Percentiles rank a stretch among this genome's conserved stretches.
Evolutionary conservation across 306 rosid species (phyloP).

Genomic region (Acacia crassicarpa): DNA sequence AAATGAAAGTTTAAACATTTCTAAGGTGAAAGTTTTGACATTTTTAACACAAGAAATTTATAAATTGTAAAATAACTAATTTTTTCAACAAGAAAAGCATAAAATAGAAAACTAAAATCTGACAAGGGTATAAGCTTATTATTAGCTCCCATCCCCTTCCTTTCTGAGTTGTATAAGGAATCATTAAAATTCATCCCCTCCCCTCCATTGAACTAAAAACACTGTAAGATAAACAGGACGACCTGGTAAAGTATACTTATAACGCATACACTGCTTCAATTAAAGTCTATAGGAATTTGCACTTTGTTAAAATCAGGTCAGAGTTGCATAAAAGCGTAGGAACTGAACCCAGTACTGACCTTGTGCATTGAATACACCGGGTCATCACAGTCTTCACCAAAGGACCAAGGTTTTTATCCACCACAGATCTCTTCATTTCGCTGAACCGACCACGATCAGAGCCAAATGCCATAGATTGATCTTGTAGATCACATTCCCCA

Average conservation of each 20-base stretch:
- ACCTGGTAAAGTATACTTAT: neutral
- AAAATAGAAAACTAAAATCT: neutral
- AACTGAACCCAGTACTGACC: slow-evolving; percentile 47
- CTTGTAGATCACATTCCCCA: slow-evolving; percentile 98
- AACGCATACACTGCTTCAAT: slow-evolving; percentile 18
- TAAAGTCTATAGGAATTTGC: neutral
- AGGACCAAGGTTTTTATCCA: slow-evolving; percentile 98
- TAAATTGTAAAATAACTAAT: no score
- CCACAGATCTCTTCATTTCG: slow-evolving; percentile 94
- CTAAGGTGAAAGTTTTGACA: no score
- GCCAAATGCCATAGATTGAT: slow-evolving; percentile 99
- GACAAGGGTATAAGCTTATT: neutral
- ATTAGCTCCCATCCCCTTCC: neutral
- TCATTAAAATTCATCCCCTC: neutral
- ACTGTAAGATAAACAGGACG: neutral
- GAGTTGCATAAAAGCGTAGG: neutral
- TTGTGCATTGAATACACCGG: slow-evolving; percentile 94
- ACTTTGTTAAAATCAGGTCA: slow-evolving; percentile 10
- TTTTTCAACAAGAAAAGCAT: no score
- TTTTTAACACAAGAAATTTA: no score
- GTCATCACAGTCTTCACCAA: slow-evolving; percentile 99
- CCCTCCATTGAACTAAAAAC: neutral
- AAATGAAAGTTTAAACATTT: no score
- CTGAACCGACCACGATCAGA: slow-evolving; percentile 98
- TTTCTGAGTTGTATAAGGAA: neutral